These are phyloP conservation scores for Penstemon newberryi DNA, from an alignment of 257 asterid species.

Conservation along the genomic window DNA sequence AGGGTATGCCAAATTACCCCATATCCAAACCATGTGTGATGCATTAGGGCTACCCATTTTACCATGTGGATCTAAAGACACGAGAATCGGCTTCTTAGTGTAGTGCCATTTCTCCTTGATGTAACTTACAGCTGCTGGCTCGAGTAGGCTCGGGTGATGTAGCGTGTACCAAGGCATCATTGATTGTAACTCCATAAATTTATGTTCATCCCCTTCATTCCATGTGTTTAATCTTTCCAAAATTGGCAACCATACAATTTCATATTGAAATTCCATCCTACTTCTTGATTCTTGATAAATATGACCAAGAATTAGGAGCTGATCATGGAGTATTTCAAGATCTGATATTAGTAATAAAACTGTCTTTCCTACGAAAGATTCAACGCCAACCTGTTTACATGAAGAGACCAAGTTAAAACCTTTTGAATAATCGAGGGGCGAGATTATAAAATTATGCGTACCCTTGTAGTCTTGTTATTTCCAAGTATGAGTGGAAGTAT, in stretches of 20 bases:
- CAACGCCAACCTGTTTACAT: constrained; percentile 47
- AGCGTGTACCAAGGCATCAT: constrained; percentile 83
- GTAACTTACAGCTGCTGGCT: constrained; percentile 64
- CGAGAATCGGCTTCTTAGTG: constrained; percentile 66
- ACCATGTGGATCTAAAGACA: constrained; percentile 71
- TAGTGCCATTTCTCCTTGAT: constrained; percentile 67
- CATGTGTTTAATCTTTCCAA: constrained; percentile 37
- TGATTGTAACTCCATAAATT: constrained; percentile 46
- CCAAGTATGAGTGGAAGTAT: constrained; percentile 56
- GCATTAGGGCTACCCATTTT: constrained; percentile 61
- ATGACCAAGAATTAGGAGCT: constrained; percentile 47
- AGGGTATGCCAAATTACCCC: constrained; percentile 82
- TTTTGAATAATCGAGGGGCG: neutral
- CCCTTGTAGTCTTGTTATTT: constrained; percentile 44
- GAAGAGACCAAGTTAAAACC: neutral
- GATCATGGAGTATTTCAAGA: constrained; percentile 57
- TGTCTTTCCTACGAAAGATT: constrained; percentile 61
- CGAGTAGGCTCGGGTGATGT: constrained; percentile 57
- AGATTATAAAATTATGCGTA: constrained; percentile 12
- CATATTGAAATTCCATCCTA: constrained; percentile 52
- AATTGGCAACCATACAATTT: constrained; percentile 79
- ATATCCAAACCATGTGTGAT: constrained; percentile 69
- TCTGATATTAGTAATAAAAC: constrained; percentile 71
- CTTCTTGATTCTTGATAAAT: constrained; percentile 48
- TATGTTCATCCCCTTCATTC: constrained; percentile 40